These are phyloP conservation scores for Ogataea sp. DNA, from an alignment of 805 yeast species.

Conservation along the genomic window DNA sequence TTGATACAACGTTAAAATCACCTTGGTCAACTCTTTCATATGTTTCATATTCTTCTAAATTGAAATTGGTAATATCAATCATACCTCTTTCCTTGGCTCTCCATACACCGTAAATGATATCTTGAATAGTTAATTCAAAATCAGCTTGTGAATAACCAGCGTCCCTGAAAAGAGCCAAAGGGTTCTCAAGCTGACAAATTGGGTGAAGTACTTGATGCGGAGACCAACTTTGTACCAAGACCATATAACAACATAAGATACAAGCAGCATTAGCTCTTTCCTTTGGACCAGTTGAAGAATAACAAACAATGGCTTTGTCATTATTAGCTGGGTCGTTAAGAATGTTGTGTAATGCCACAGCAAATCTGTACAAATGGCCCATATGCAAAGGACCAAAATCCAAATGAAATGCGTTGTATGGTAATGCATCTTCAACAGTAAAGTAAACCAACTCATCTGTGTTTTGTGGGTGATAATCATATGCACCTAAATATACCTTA, in stretches of 20 bases:
- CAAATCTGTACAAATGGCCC: constrained; percentile 90
- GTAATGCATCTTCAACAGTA: constrained; percentile 87
- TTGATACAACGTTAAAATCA: constrained; percentile 85
- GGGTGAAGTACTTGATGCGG: constrained; percentile 98
- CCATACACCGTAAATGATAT: constrained; percentile 95
- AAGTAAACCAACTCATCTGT: constrained; percentile 72
- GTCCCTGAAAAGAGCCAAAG: constrained; percentile 91
- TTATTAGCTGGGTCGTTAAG: constrained; percentile 78
- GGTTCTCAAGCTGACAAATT: constrained; percentile 83
- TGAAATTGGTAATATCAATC: constrained; percentile 78
- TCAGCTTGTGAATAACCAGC: constrained; percentile 97
- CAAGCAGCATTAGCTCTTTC: constrained; percentile 93
- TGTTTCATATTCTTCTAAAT: constrained; percentile 88
- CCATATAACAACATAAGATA: constrained; percentile 88
- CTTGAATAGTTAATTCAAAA: constrained; percentile 88
- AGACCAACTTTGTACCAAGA: constrained; percentile 93
- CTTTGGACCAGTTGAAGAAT: constrained; percentile 73
- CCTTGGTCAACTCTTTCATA: constrained; percentile 97
- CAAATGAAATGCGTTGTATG: constrained; percentile 89
- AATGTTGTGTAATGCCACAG: constrained; percentile 87
- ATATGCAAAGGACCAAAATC: constrained; percentile 96
- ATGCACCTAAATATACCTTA: constrained; percentile 86
- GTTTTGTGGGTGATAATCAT: constrained; percentile 70
- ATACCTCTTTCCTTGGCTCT: constrained; percentile 90
- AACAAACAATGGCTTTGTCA: constrained; percentile 85